Conservation (phyloP, 768 basidiomycete species). For the Guyanaporus albipodus region DNA sequence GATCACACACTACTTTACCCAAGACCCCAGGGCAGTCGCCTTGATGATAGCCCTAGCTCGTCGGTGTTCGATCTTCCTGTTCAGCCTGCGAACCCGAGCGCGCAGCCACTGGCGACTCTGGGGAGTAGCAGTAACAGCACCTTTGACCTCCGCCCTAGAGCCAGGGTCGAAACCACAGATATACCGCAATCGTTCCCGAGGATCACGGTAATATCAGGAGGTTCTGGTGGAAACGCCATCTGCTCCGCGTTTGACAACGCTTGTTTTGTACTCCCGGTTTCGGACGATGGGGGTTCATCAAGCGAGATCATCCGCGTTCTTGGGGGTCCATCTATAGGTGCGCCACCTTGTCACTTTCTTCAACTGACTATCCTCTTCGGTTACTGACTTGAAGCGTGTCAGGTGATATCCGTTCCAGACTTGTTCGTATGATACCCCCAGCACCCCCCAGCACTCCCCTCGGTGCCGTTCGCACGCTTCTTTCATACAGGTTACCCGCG, state of each 20-base stretch:
- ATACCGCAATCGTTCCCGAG: constrained; percentile 31
- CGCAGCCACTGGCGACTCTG: constrained; percentile 18
- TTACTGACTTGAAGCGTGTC: constrained; percentile 3
- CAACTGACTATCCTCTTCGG: constrained; percentile 9
- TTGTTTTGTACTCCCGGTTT: constrained; percentile 86
- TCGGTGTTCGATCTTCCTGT: constrained; percentile 73
- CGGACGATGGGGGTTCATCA: constrained; percentile 93
- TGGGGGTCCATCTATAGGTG: constrained; percentile 82
- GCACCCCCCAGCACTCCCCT: constrained; percentile 57
- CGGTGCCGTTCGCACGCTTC: constrained; percentile 68
- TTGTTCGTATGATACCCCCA: constrained; percentile 81
- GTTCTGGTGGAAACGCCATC: constrained; percentile 92
- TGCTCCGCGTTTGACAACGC: constrained; percentile 77
- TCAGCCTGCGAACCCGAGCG: constrained; percentile 28
- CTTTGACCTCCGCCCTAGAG: constrained; percentile 3
- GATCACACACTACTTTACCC: constrained; percentile 12
- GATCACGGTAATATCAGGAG: constrained; percentile 81
- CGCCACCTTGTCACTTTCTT: constrained; percentile 11
- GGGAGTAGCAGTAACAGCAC: constrained; percentile 1
- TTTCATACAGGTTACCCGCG: constrained; percentile 76
- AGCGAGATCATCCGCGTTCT: constrained; percentile 92
- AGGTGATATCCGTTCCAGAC: constrained; percentile 88
- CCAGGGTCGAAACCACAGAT: constrained; percentile 3
- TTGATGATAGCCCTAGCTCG: constrained; percentile 55
- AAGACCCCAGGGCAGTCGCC: constrained; percentile 2